Conservation (phyloP, 371 early-diverging fungal genomes). For the Dichotomocladium elegans region DNA sequence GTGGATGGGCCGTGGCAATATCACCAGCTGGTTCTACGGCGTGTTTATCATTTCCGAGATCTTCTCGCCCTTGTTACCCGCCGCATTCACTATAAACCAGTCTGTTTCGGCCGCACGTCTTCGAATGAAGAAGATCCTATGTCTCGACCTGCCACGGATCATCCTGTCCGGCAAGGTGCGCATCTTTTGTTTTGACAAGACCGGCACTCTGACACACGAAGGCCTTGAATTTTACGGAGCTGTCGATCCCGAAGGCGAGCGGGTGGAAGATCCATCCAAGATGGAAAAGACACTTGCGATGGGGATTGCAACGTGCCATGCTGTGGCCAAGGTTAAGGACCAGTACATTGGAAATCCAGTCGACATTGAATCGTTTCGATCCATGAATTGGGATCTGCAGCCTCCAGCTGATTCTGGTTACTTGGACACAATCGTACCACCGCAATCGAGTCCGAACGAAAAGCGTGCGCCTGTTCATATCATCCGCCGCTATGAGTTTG, state of each 20-base stretch:
- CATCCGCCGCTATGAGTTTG: slow-evolving; percentile 78
- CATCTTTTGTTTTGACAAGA: slow-evolving; percentile 91
- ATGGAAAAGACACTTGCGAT: slow-evolving; percentile 20
- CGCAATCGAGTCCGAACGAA: slow-evolving; percentile 9
- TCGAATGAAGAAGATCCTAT: slow-evolving; percentile 54
- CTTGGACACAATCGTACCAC: slow-evolving; percentile 24
- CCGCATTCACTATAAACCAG: slow-evolving; percentile 71
- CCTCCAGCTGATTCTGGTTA: slow-evolving; percentile 13
- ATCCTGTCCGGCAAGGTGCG: slow-evolving; percentile 42
- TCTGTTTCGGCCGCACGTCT: slow-evolving; percentile 65
- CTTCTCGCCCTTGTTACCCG: slow-evolving; percentile 65
- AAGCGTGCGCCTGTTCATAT: slow-evolving; percentile 21
- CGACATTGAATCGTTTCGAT: slow-evolving; percentile 83
- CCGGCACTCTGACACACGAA: slow-evolving; percentile 75
- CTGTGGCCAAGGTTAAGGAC: slow-evolving; percentile 62
- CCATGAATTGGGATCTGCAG: slow-evolving; percentile 29
- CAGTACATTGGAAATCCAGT: slow-evolving; percentile 82
- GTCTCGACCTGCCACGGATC: slow-evolving; percentile 75
- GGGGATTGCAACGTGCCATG: slow-evolving; percentile 77
- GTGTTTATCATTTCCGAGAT: slow-evolving; percentile 66
- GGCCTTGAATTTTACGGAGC: slow-evolving; percentile 66
- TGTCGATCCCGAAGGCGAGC: slow-evolving; percentile 4
- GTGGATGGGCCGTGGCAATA: slow-evolving; percentile 45
- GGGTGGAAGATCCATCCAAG: neutral
- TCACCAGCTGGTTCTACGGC: slow-evolving; percentile 59